Conservation (phyloP, 805 yeast species). For the Zygosaccharomyces gambellarensis region DNA sequence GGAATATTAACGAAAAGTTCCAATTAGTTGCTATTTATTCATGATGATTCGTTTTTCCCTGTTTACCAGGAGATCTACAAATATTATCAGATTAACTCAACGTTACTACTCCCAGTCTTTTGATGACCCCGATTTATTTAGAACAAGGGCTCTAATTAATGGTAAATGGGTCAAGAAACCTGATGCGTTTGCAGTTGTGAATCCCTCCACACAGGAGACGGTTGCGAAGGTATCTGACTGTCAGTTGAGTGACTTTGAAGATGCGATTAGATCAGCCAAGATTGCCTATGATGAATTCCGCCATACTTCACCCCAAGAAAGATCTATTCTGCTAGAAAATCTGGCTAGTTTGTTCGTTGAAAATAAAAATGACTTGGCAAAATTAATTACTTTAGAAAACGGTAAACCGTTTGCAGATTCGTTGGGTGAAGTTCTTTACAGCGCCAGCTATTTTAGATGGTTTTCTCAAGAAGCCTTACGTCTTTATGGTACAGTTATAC, state of each 20-base stretch:
- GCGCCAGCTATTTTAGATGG: slow-evolving; percentile 68
- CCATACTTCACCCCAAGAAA: slow-evolving; percentile 67
- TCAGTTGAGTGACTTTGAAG: slow-evolving; percentile 65
- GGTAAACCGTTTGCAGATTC: slow-evolving; percentile 78
- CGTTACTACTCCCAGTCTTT: slow-evolving; percentile 18
- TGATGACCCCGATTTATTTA: slow-evolving; percentile 42
- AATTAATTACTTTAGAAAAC: slow-evolving; percentile 81
- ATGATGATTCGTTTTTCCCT: slow-evolving; percentile 1
- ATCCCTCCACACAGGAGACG: slow-evolving; percentile 68
- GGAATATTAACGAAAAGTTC: background rate
- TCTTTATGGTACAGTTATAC: slow-evolving; percentile 50
- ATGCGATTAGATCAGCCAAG: slow-evolving; percentile 81
- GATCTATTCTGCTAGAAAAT: slow-evolving; percentile 58
- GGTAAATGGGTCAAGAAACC: slow-evolving; percentile 65
- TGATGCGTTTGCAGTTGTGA: slow-evolving; percentile 55
- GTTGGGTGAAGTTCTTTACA: slow-evolving; percentile 68
- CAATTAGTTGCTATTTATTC: background rate
- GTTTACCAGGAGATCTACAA: background rate
- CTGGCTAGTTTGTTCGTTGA: slow-evolving; percentile 75
- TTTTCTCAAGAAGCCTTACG: slow-evolving; percentile 82
- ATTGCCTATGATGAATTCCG: slow-evolving; percentile 60
- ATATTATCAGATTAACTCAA: background rate
- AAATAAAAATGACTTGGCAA: slow-evolving; percentile 67
- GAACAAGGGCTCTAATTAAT: slow-evolving; percentile 51
- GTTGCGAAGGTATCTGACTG: slow-evolving; percentile 63